Percentiles rank a stretch among this genome's conserved stretches.
phyloP scores from a whole-genome alignment of 148 eudicot genomes.

The Cornus controversa region DNA sequence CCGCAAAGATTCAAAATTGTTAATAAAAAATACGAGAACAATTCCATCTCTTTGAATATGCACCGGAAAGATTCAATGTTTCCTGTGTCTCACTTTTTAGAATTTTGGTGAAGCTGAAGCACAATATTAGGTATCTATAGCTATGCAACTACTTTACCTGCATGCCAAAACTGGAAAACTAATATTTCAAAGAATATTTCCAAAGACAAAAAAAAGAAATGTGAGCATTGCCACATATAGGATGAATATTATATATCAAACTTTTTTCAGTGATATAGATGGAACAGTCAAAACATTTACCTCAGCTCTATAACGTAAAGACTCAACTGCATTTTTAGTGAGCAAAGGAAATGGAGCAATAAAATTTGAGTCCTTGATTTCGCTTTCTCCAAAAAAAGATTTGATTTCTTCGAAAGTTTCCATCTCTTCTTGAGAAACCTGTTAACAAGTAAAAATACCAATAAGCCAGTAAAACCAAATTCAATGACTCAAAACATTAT shows the following conservation, averaged over 20 bases:
- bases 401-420: slow-evolving; percentile 72
- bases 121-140: no score
- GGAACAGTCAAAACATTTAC: slow-evolving; percentile 31
- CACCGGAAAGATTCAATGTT: background rate
- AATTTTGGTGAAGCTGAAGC: background rate
- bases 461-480: background rate
- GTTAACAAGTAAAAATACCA: slow-evolving; percentile 17
- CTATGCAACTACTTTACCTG: background rate
- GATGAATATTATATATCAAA: background rate
- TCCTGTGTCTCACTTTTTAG: background rate
- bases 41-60: background rate
- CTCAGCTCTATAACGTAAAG: slow-evolving; percentile 93
- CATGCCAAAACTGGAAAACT: background rate
- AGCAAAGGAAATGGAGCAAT: slow-evolving; percentile 88
- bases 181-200: background rate
- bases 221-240: background rate
- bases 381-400: slow-evolving; percentile 61
- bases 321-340: slow-evolving; percentile 82
- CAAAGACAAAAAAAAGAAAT: background rate
- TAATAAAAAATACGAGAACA: no score
- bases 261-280: background rate
- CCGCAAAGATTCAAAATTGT: background rate
- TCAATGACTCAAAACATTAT: background rate
- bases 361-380: slow-evolving; percentile 47
- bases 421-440: slow-evolving; percentile 87